These are phyloP conservation scores for Vaccinium corymbosum DNA, from an alignment of 148 eudicot genomes.

Conservation along the genomic window DNA sequence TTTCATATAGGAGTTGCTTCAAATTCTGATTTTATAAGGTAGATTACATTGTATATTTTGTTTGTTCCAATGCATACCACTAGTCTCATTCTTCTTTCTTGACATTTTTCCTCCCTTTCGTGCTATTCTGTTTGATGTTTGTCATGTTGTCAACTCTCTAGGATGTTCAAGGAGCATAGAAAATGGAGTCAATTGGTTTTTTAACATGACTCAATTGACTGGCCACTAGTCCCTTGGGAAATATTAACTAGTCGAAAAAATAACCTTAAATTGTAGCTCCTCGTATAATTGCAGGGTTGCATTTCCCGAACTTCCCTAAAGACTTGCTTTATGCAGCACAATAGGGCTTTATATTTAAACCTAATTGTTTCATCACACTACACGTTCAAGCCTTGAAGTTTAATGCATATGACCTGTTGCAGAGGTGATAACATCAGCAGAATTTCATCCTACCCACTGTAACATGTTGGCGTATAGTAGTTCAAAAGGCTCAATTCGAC, in stretches of 20 bases:
- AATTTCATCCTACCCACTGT: constrained; percentile 80
- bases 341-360: background rate
- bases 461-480: constrained; percentile 79
- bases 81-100: background rate
- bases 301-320: background rate
- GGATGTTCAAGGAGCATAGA: background rate
- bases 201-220: background rate
- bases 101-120: background rate
- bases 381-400: constrained; percentile 14
- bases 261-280: background rate
- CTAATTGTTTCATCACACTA: background rate
- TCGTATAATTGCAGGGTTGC: background rate
- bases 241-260: background rate
- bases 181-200: constrained; percentile 1
- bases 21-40: background rate
- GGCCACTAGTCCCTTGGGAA: background rate
- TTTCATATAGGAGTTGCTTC: background rate
- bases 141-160: background rate
- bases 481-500: constrained; percentile 82
- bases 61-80: background rate
- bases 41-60: background rate
- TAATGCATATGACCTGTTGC: constrained; percentile 25
- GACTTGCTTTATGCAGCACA: background rate
- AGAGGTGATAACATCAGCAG: constrained; percentile 92
- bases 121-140: background rate